Evolutionary conservation across 176 grass and related monocot species (phyloP), one percentile per base, ranked within the genome.

Genomic region (Stipa capillata): DNA sequence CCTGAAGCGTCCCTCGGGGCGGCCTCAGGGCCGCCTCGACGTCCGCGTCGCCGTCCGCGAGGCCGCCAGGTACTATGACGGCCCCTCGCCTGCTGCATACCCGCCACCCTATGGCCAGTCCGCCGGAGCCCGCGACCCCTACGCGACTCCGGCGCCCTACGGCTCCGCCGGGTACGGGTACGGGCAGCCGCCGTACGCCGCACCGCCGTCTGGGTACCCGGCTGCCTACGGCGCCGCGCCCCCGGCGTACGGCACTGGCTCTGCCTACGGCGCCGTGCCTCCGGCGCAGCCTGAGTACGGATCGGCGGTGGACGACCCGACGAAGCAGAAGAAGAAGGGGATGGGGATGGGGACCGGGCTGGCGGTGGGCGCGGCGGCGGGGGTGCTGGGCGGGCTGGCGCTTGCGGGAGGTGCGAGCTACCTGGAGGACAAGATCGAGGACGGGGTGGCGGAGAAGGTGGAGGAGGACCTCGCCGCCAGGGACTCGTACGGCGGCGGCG

Each of bases 1-100:
- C 40, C 84, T 97, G 29, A 89, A 91, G 77, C 71, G 94, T 1
- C 94, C 90, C 7, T 97, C 90, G 2, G 94, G 90, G 1, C 62
- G 94, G 17, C 90, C 93, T 0, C 93, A 93, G 10, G 93, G 93
- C 1, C 72, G 66, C 53, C 25, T 93, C 68, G 90, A 93, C 11
- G 67, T 93, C 61, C 82, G 69, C 60, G 53, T 97, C 29, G 64
- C 83, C 16, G 34, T 97, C 34, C 76, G 83, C 7, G 93, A 97
- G 58, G 40, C 85, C 1, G 7, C 68, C 5, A 74, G 90, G 55
- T 87, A 87, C 69, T 89, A 79, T 49, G 84, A 82, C 8, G 32
- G 32, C 6, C 66, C 72, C 10, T 52, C 51, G 44, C 39, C 76
- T 0, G 21, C 0, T 24, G 52, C 21, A 2, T 70, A 77, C 55